Percentiles rank a stretch among this genome's conserved stretches.
Evolutionary conservation across 768 basidiomycete genomes (phyloP).

Genomic region (Podaxis sp.): DNA sequence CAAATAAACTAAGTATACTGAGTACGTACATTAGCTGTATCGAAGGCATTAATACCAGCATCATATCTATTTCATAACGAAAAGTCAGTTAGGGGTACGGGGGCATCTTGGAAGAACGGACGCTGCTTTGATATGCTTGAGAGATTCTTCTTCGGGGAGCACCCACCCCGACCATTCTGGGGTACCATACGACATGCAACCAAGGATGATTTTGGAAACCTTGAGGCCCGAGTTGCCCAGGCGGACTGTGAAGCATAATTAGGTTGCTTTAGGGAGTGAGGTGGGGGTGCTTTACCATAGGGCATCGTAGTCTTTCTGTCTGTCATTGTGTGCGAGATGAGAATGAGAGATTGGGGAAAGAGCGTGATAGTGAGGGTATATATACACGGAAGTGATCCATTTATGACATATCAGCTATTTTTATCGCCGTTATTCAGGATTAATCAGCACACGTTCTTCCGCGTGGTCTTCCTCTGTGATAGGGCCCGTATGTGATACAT

Average conservation of each 20-base stretch:
- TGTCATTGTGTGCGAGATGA: background rate
- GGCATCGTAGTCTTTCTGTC: background rate
- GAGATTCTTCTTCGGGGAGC: constrained; percentile 46
- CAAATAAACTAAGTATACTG: background rate
- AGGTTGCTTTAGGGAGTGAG: background rate
- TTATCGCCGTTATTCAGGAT: background rate
- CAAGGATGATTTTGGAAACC: constrained; percentile 65
- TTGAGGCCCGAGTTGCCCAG: constrained; percentile 56
- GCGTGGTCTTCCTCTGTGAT: background rate
- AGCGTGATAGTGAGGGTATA: background rate
- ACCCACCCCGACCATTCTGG: constrained; percentile 53
- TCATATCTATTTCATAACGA: constrained; percentile 41
- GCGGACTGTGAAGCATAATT: constrained; percentile 33
- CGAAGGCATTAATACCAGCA: constrained; percentile 63
- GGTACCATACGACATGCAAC: constrained; percentile 57
- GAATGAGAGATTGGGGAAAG: background rate
- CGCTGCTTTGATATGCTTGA: constrained; percentile 54
- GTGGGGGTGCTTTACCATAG: background rate
- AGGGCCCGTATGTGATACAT: too few species aligned
- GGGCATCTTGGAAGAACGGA: constrained; percentile 20
- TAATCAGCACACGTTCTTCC: background rate
- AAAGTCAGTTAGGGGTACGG: background rate
- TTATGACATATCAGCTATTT: background rate
- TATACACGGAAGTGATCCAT: background rate
- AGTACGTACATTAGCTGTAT: constrained; percentile 47